Evolutionary conservation across 805 yeast genomes (phyloP), one percentile per base, ranked within the genome.

Genomic region (Saccharomyces kudriavzevii): DNA sequence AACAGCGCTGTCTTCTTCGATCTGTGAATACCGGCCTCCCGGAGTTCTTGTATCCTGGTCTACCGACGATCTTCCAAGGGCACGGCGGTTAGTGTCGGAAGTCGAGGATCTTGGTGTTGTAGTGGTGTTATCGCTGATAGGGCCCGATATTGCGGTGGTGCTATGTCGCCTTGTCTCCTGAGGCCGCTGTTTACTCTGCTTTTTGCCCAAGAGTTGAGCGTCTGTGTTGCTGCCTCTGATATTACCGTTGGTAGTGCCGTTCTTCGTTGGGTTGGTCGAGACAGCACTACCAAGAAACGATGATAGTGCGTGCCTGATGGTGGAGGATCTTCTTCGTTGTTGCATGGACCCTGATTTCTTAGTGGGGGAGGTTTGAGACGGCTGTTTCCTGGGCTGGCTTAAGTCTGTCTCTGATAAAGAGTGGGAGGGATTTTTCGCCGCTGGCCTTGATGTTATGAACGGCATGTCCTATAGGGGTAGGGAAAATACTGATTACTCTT

Each of bases 261-360:
- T 5, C 6, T 11, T 35, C 43, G 11, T 14, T 30, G 6, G 4
- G 35, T 25, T 30, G 25, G 10, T 17, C n/a, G 24, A 14, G 20
- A 26, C 20, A 10, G 47, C 26, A 11, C 50, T 14, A 17, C 60
- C 54, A n/a, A 65, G 54, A 28, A 65, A 56, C 6, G 63, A 61
- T 9, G 64, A 56, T 4, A 65, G 51, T 3, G 67, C 61, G 31
- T 56, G 60, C 48, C 60, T 65, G 20, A 65, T 57, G n/a, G 67
- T 54, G 9, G 67, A 63, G 2, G 66, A 59, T 29, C 63, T 52
- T 49, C 62, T 58, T 35, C 58, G 22, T 35, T 17, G 43, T 20
- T 35, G 51, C n/a, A 49, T 48, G 20, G 53, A 47, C 47, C 50
- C 40, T 24, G 22, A 35, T 35, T 35, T 35, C 43, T 35, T 47